Base-by-base conservation (phyloP, 345 rosid genomes). In the Linum tenue region DNA sequence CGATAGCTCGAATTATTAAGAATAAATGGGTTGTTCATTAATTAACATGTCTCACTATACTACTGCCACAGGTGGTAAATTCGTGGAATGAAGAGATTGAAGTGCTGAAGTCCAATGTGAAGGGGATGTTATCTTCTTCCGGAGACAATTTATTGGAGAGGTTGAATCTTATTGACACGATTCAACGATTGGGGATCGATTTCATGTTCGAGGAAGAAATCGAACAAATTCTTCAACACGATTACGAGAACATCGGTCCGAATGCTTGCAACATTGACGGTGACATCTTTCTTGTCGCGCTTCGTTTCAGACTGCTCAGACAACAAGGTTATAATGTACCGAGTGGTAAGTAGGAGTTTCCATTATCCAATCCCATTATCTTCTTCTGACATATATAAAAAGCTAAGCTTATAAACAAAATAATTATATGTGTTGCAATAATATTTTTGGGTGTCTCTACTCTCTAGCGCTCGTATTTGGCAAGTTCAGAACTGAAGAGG, bases 401-500 rank as follows among this genome's bases (percentile, higher is more conserved):
- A 22, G 31, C 31, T n/a, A n/a, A n/a, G n/a, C n/a, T n/a, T n/a
- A n/a, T n/a, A n/a, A n/a, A n/a, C n/a, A n/a, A n/a, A n/a, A n/a
- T n/a, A n/a, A n/a, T n/a, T n/a, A n/a, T n/a, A n/a, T 22, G 31
- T 22, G 31, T 22, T 22, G 31, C 31, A 22, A 22, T 22, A 22
- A 22, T 22, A 22, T 22, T 22, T 22, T 22, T 22, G 31, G 31
- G 31, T 22, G 31, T 22, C 31, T 22, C 31, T 22, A 22, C 31
- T 22, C 31, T 22, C 31, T 22, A 22, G 31, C 31, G 31, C 75
- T 70, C 35, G 64, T 41, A 9, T 75, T 80, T 44, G 39, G 43
- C 7, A 55, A 53, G 39, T 75, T 77, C 39, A 75, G 59, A 71
- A 72, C 68, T 48, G 53, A 48, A 15, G 53, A 48, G 9, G 53